phyloP scores from a whole-genome alignment of 2,329 filamentous ascomycete species.

The Penicillium sp. region DNA sequence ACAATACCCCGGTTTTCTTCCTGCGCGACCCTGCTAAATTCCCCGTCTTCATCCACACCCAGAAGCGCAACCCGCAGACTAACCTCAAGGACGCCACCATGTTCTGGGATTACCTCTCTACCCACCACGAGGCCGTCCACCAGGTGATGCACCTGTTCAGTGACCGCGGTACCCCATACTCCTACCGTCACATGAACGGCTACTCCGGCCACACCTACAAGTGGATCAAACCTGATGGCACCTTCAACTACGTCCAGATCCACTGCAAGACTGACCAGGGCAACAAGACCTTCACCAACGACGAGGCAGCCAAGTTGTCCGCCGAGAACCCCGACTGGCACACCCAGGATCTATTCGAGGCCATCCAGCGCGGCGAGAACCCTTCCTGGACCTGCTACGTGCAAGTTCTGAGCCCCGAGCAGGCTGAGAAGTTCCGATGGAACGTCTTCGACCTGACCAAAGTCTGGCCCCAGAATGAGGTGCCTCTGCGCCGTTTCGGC shows the following conservation, averaged over 20 bases:
- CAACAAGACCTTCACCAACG: slow-evolving; percentile 59
- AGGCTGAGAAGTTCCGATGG: slow-evolving; percentile 61
- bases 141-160: slow-evolving; percentile 66
- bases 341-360: slow-evolving; percentile 63
- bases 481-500: slow-evolving; percentile 62
- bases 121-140: slow-evolving; percentile 63
- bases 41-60: slow-evolving; percentile 71
- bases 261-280: slow-evolving; percentile 65
- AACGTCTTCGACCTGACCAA: slow-evolving; percentile 71
- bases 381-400: slow-evolving; percentile 65
- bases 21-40: slow-evolving; percentile 72
- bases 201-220: slow-evolving; percentile 69
- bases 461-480: slow-evolving; percentile 64
- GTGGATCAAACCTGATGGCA: slow-evolving; percentile 64
- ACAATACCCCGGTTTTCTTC: slow-evolving; percentile 76
- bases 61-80: slow-evolving; percentile 71
- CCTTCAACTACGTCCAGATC: slow-evolving; percentile 65
- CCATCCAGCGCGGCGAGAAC: slow-evolving; percentile 61
- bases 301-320: slow-evolving; percentile 56
- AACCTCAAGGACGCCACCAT: slow-evolving; percentile 68
- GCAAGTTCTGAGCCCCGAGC: slow-evolving; percentile 62
- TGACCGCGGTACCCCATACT: slow-evolving; percentile 65
- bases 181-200: slow-evolving; percentile 66
- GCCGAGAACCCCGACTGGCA: slow-evolving; percentile 62
- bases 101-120: slow-evolving; percentile 67